Conservation (phyloP, 2,329 filamentous ascomycete genomes). For the Aspergillus thermomutatus region DNA sequence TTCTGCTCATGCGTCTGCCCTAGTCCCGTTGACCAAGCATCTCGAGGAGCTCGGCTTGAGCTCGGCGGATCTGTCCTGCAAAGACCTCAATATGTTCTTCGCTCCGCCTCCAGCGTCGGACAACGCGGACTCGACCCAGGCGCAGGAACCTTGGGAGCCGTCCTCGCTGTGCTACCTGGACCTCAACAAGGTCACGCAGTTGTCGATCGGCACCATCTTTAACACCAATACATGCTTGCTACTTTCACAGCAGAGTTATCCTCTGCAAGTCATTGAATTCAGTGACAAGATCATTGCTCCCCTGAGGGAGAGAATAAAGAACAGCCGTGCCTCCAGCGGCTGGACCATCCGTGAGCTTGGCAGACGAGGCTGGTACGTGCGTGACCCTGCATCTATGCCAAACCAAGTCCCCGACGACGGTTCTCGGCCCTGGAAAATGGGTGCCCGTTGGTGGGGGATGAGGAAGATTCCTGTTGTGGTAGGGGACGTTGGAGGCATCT, state of each 20-base stretch:
- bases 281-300: slow-evolving; percentile 64
- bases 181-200: slow-evolving; percentile 63
- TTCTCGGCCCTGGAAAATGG: slow-evolving; percentile 73
- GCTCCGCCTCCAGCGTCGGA: slow-evolving; percentile 25
- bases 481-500: slow-evolving; percentile 56
- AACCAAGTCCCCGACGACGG: slow-evolving; percentile 51
- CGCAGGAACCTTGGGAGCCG: slow-evolving; percentile 48
- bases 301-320: slow-evolving; percentile 60
- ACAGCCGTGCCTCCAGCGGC: slow-evolving; percentile 54
- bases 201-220: slow-evolving; percentile 58
- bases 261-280: slow-evolving; percentile 74
- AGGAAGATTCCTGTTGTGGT: slow-evolving; percentile 60
- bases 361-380: slow-evolving; percentile 66
- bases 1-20: slow-evolving; percentile 58
- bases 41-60: slow-evolving; percentile 75
- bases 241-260: slow-evolving; percentile 58
- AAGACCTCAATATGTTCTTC: slow-evolving; percentile 64
- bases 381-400: slow-evolving; percentile 39
- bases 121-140: slow-evolving; percentile 4
- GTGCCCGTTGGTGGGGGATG: slow-evolving; percentile 80
- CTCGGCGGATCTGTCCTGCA: slow-evolving; percentile 60
- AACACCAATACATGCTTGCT: slow-evolving; percentile 54
- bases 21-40: slow-evolving; percentile 65
- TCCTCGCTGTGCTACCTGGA: slow-evolving; percentile 72
- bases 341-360: slow-evolving; percentile 69